A percentile compares a stretch with the other conserved stretches of the same genome.
Evolutionary conservation across 176 grass and related monocot species (phyloP).

Genomic region (Echinochloa phyllopogon): DNA sequence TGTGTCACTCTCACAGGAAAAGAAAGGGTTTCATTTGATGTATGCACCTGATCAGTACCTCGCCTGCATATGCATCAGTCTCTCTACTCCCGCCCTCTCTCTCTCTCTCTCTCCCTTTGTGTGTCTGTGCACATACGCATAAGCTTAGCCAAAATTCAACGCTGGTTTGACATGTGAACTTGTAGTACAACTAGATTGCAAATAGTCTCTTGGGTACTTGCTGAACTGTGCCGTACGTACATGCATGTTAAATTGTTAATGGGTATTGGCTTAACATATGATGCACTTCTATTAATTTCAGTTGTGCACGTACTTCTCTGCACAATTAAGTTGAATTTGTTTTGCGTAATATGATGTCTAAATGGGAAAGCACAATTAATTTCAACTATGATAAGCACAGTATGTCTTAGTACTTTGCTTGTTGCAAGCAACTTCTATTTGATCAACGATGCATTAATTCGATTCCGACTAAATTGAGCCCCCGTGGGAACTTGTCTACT

Average conservation of each 20-base stretch:
- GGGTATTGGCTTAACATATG: not conserved
- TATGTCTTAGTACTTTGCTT: not conserved
- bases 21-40: conserved; percentile 50
- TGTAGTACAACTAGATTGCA: not conserved
- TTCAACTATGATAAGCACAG: not conserved
- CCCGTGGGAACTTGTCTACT: not conserved
- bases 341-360: conserved; percentile 9
- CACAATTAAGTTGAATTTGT: not conserved
- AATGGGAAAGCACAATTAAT: not conserved
- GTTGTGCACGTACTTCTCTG: not conserved
- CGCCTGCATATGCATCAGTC: not conserved
- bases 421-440: not conserved
- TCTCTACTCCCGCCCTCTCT: too few relatives aligned
- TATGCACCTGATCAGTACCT: conserved; percentile 11
- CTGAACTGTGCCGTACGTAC: not conserved
- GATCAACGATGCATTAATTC: not conserved
- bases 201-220: not conserved
- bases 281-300: not conserved
- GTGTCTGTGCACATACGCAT: not conserved
- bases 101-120: not conserved
- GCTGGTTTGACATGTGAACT: not conserved
- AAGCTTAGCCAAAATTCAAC: not conserved
- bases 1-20: not conserved
- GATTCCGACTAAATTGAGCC: not conserved
- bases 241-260: not conserved